Percentiles rank a stretch among this genome's conserved stretches.
Evolutionary conservation across 2,329 filamentous ascomycete species (phyloP).

Genomic region (Taxawa tesnikishii): DNA sequence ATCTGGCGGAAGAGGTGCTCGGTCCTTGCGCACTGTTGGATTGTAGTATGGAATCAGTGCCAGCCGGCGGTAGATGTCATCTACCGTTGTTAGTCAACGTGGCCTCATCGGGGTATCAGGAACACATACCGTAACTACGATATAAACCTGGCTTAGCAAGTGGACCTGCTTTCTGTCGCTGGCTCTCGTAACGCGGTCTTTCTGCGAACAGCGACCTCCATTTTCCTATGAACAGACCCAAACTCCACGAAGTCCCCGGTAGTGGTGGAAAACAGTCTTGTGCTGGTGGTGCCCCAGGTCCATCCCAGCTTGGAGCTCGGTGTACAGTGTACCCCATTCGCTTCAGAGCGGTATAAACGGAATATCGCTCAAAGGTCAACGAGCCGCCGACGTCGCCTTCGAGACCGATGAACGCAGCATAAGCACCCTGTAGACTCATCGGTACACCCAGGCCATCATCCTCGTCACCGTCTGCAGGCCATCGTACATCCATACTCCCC

Average conservation of each 20-base stretch:
- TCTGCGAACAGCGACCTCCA: conserved; percentile 4
- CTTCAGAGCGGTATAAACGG: conserved; percentile 77
- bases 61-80: conserved; percentile 64
- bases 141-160: conserved; percentile 41
- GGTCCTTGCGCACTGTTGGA: conserved; percentile 27
- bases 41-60: conserved; percentile 62
- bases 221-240: conserved; percentile 3
- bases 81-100: conserved; percentile 6
- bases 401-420: conserved; percentile 67
- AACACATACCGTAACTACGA: conserved; percentile 34
- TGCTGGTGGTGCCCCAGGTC: conserved; percentile 10
- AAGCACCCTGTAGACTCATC: conserved; percentile 82
- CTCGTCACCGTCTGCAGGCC: conserved; percentile 40
- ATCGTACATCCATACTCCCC: conserved; percentile 83
- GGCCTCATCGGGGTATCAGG: conserved; percentile 19
- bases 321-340: conserved; percentile 71
- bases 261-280: conserved; percentile 14
- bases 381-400: conserved; percentile 40
- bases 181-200: neutral
- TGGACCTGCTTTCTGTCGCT: conserved; percentile 24
- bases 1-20: conserved; percentile 14
- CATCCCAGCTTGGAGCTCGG: conserved; percentile 45
- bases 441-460: conserved; percentile 58
- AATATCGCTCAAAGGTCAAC: conserved; percentile 65
- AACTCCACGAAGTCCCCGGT: conserved; percentile 1